These are phyloP conservation scores for Diaporthe amygdali DNA, from an alignment of 2,329 filamentous ascomycete genomes.

Conservation along the genomic window DNA sequence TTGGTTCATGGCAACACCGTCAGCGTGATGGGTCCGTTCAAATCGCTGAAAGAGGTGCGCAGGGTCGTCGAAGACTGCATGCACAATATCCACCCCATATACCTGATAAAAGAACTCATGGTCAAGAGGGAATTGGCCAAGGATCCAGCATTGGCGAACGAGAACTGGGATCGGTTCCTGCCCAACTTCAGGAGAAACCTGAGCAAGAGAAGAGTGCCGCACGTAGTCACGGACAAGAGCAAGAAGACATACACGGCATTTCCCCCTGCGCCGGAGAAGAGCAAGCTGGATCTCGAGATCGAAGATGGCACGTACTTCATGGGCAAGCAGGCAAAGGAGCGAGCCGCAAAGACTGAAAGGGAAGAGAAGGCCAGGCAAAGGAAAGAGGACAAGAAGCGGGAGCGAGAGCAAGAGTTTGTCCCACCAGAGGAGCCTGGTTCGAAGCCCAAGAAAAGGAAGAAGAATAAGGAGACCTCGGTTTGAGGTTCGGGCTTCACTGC, in stretches of 20 bases:
- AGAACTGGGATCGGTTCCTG: conserved; percentile 95
- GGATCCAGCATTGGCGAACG: conserved; percentile 79
- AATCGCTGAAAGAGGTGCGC: conserved; percentile 90
- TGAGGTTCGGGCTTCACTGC: neutral
- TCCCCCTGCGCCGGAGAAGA: conserved; percentile 96
- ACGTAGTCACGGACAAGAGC: conserved; percentile 87
- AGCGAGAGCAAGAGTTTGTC: conserved; percentile 84
- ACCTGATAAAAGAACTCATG: conserved; percentile 77
- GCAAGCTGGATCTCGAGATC: conserved; percentile 97
- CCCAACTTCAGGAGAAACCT: conserved; percentile 95
- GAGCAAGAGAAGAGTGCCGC: conserved; percentile 80
- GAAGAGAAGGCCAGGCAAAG: conserved; percentile 85
- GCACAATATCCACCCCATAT: conserved; percentile 96
- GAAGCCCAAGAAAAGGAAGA: conserved; percentile 70
- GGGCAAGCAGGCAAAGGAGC: conserved; percentile 89
- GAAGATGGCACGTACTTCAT: conserved; percentile 98
- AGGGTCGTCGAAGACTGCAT: conserved; percentile 94
- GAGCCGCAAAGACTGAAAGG: conserved; percentile 78
- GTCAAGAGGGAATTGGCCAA: conserved; percentile 82
- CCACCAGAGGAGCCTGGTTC: conserved; percentile 78
- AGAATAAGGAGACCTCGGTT: conserved; percentile 46
- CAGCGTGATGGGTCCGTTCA: conserved; percentile 87
- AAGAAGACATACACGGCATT: conserved; percentile 98
- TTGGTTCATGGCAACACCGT: conserved; percentile 98
- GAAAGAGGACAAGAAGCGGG: conserved; percentile 86